Base-by-base conservation (phyloP, 169 alveolate genomes). In the Cryptosporidium sp. region DNA sequence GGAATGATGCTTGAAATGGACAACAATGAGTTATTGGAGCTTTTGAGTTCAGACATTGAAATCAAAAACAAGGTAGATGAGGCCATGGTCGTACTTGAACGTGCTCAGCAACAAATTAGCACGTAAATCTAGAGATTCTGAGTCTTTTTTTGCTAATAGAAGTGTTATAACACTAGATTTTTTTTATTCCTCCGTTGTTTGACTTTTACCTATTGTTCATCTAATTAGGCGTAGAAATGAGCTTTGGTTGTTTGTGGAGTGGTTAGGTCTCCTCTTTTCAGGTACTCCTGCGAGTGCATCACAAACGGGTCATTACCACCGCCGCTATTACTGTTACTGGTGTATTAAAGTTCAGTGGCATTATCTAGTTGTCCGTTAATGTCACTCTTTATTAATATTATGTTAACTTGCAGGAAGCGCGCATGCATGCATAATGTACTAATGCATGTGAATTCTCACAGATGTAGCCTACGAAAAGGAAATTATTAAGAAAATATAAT, bases 1-100 rank as follows among this genome's bases (percentile, higher is more conserved):
- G 99, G 99, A 8, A 97, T 97, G 99, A 97, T 97, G 99, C 92
- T 97, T 70, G 99, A 97, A 91, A 97, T 97, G 97, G 99, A 97
- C 93, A 96, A 96, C 94, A 93, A 93, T 62, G 99, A 97, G 93
- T 93, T 97, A 59, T 84, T 96, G 86, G 95, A 94, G 70, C 93
- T 97, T 70, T 92, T 97, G 70, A 98, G 95, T 71, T 93, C 95
- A 84, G 98, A 96, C 51, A 93, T 92, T 37, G 97, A 96, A 91
- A 95, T 97, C 39, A 95, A 95, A 91, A 95, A 93, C 89, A 97
- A 97, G 86, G 96, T 95, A 48, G 97, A 96, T 55, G 99, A 96
- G 84, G 98, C 98, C 35, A 91, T 96, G 86, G 92, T 94, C 16
- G 98, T 96, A 71, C 94, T 96, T 68, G 95, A 95, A 73, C 96